A percentile compares a stretch with the other conserved stretches of the same genome.
phyloP scores from a whole-genome alignment of 352 stramenopile species.

The Globisporangium parvum region DNA sequence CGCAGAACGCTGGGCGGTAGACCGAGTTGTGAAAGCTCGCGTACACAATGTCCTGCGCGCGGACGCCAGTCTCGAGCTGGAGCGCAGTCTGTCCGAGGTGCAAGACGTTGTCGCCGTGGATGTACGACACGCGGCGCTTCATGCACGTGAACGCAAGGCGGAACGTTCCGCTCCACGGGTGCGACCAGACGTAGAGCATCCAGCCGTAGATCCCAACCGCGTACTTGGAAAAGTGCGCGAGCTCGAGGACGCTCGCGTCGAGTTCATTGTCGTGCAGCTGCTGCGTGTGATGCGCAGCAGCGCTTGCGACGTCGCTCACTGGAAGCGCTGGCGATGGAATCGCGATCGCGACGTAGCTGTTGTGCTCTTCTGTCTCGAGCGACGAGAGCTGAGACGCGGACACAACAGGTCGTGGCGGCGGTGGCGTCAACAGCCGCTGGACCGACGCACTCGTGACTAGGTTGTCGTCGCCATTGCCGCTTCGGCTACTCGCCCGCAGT shows the following conservation, averaged over 20 bases:
- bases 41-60: slow-evolving; percentile 71
- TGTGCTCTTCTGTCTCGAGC: slow-evolving; percentile 14
- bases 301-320: slow-evolving; percentile 11
- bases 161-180: slow-evolving; percentile 78
- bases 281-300: slow-evolving; percentile 6
- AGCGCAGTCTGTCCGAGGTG: slow-evolving; percentile 73
- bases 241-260: slow-evolving; percentile 40
- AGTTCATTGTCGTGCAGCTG: slow-evolving; percentile 42
- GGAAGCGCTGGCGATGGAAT: slow-evolving; percentile 25
- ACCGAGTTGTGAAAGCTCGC: slow-evolving; percentile 77
- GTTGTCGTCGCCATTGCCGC: not conserved
- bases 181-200: slow-evolving; percentile 89
- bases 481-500: slow-evolving; percentile 15
- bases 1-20: slow-evolving; percentile 75
- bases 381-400: slow-evolving; percentile 19
- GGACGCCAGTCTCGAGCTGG: slow-evolving; percentile 68
- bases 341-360: slow-evolving; percentile 43
- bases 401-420: slow-evolving; percentile 6
- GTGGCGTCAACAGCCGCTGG: not conserved
- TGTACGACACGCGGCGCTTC: slow-evolving; percentile 49
- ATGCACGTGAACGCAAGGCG: slow-evolving; percentile 70
- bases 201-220: slow-evolving; percentile 84
- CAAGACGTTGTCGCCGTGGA: slow-evolving; percentile 85
- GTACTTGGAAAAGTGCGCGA: slow-evolving; percentile 85
- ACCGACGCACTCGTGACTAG: not conserved